These are phyloP conservation scores for Zizania palustris DNA, from an alignment of 202 grass and related monocot species.

Conservation along the genomic window DNA sequence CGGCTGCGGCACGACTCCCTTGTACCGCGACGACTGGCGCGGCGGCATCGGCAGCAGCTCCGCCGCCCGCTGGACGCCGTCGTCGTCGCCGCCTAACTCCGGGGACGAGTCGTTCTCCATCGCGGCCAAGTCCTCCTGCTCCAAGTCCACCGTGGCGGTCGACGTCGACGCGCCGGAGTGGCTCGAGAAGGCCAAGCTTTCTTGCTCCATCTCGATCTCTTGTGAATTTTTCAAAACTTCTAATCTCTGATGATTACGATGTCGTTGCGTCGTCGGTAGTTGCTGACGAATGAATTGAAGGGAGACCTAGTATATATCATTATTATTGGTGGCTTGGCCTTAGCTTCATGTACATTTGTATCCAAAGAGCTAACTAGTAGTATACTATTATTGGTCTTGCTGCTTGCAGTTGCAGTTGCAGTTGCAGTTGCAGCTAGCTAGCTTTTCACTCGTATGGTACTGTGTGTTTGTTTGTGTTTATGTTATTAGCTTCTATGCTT, in stretches of 20 bases:
- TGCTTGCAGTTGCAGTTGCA: no score
- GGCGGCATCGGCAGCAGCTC: background rate
- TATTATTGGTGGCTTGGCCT: no score
- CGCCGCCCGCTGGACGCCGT: background rate
- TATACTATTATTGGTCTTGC: background rate
- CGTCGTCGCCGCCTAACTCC: slow-evolving; percentile 9
- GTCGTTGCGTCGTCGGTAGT: background rate
- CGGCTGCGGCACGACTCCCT: slow-evolving; percentile 86
- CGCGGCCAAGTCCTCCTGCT: slow-evolving; percentile 3
- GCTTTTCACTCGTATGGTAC: no score
- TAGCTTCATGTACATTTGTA: slow-evolving; percentile 26
- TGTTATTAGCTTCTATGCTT: background rate
- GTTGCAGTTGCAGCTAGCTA: no score
- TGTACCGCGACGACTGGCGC: slow-evolving; percentile 42
- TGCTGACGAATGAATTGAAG: background rate
- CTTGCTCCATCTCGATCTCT: background rate
- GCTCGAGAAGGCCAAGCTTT: background rate
- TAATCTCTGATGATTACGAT: background rate
- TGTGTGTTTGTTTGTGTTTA: background rate
- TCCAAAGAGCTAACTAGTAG: no score
- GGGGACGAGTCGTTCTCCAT: background rate
- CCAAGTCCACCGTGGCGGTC: slow-evolving; percentile 8
- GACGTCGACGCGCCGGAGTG: background rate
- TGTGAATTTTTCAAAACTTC: background rate
- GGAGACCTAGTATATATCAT: background rate